Conservation (phyloP, 441 rosid species). For the Viola pubescens region DNA sequence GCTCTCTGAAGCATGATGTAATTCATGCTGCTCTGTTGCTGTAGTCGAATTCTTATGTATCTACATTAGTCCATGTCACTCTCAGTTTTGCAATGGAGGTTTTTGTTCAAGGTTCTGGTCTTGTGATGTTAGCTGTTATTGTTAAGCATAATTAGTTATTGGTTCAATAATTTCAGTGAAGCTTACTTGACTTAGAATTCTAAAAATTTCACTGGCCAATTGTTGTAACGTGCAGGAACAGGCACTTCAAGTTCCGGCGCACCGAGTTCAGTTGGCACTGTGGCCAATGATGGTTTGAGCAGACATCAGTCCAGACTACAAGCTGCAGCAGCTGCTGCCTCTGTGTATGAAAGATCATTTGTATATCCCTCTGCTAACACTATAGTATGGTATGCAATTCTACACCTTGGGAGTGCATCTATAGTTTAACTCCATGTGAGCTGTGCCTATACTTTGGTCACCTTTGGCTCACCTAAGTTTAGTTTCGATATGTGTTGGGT, state of each 20-base stretch:
- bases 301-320: slow-evolving; percentile 72
- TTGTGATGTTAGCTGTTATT: background rate
- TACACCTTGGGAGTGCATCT: slow-evolving; percentile 3
- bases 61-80: too few species aligned
- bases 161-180: background rate
- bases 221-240: slow-evolving; percentile 25
- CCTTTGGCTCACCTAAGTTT: background rate
- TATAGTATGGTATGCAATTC: slow-evolving; percentile 51
- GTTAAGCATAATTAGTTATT: background rate
- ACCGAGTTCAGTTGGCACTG: slow-evolving; percentile 39
- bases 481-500: background rate
- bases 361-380: slow-evolving; percentile 78
- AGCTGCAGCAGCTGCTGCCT: slow-evolving; percentile 85
- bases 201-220: background rate
- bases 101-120: background rate
- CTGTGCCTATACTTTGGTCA: slow-evolving; percentile 3
- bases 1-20: too few species aligned
- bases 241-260: slow-evolving; percentile 35
- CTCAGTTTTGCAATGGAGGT: too few species aligned
- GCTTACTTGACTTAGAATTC: background rate
- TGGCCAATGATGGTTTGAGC: slow-evolving; percentile 36
- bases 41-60: too few species aligned
- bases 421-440: background rate
- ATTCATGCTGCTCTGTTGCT: too few species aligned
- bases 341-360: slow-evolving; percentile 74